phyloP scores from a whole-genome alignment of 2,329 filamentous ascomycete genomes.

The Fusarium humuli region DNA sequence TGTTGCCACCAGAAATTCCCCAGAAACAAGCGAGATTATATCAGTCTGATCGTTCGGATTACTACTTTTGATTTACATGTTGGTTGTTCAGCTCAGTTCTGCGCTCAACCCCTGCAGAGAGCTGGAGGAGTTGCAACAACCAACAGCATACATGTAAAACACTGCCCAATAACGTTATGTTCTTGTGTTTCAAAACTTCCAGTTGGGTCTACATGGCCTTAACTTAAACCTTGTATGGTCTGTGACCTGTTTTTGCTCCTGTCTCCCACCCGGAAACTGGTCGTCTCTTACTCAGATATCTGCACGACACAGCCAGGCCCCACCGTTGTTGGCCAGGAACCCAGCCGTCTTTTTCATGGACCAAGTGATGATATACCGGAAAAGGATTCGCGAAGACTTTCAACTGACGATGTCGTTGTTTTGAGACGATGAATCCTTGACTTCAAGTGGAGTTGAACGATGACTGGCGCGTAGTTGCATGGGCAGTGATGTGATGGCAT shows the following conservation, averaged over 20 bases:
- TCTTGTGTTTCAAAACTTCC: constrained; percentile 18
- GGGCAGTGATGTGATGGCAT: not conserved
- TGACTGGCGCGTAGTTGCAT: constrained; percentile 32
- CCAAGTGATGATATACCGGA: not conserved
- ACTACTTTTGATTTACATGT: not conserved
- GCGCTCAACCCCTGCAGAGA: constrained; percentile 27
- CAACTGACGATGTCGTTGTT: not conserved
- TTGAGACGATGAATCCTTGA: not conserved
- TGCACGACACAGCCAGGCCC: too few relatives aligned
- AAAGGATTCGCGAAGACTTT: not conserved
- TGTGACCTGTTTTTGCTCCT: constrained; percentile 3
- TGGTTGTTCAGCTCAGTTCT: not conserved
- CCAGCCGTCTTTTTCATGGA: not conserved
- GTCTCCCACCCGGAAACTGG: not conserved
- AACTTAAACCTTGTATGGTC: not conserved
- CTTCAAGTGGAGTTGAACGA: not conserved
- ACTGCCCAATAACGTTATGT: constrained; percentile 49
- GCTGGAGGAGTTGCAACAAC: constrained; percentile 34
- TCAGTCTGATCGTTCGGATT: not conserved
- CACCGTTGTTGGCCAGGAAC: not conserved
- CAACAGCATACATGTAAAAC: constrained; percentile 48
- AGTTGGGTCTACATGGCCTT: constrained; percentile 2
- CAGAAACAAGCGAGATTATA: not conserved
- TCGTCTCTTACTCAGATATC: too few relatives aligned
- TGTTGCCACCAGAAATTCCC: not conserved